Conservation (phyloP, 768 basidiomycete genomes). For the Pisolithus marmoratus region DNA sequence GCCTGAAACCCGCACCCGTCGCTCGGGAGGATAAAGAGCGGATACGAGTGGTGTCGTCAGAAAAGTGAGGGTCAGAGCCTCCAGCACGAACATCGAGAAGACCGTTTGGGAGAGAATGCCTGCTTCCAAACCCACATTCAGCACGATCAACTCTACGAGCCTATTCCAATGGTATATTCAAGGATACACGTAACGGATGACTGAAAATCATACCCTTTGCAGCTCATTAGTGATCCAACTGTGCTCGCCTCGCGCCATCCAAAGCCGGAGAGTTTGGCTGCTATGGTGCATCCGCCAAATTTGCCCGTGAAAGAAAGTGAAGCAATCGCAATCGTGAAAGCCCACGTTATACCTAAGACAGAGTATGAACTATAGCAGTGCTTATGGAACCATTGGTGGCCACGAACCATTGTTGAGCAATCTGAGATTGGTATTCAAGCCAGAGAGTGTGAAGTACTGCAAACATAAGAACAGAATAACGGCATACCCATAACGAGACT, state of each 20-base stretch:
- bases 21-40: slow-evolving; percentile 59
- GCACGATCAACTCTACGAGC: slow-evolving; percentile 89
- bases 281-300: slow-evolving; percentile 77
- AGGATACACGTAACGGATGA: neutral
- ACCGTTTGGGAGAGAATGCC: slow-evolving; percentile 70
- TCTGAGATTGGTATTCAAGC: slow-evolving; percentile 83
- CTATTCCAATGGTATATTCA: slow-evolving; percentile 31
- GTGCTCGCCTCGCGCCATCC: slow-evolving; percentile 75
- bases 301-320: slow-evolving; percentile 79
- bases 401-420: slow-evolving; percentile 65
- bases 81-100: slow-evolving; percentile 94
- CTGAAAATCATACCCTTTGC: slow-evolving; percentile 64
- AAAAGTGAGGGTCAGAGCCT: slow-evolving; percentile 77
- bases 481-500: neutral
- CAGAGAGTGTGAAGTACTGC: slow-evolving; percentile 90
- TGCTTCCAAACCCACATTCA: slow-evolving; percentile 86
- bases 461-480: neutral
- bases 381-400: neutral
- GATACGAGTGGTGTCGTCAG: slow-evolving; percentile 77
- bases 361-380: neutral
- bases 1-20: slow-evolving; percentile 26
- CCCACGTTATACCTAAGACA: slow-evolving; percentile 72
- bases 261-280: slow-evolving; percentile 66
- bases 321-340: slow-evolving; percentile 76
- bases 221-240: slow-evolving; percentile 91